Base-by-base conservation (phyloP, 257 asterid genomes). In the Verbascum thapsus region DNA sequence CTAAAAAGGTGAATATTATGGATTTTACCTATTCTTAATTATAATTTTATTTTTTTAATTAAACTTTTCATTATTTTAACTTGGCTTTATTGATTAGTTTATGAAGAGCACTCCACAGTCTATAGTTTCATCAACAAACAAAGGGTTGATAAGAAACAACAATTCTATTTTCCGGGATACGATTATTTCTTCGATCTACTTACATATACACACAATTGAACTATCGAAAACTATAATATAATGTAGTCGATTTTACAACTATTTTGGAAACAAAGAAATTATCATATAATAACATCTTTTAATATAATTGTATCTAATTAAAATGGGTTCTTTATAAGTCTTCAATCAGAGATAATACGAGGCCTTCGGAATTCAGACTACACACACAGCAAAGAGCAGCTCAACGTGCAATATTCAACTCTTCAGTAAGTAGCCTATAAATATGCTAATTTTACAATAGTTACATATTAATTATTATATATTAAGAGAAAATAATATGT, bases 371-470 rank as follows among this genome's bases (percentile, higher is more conserved):
- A 35, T 76, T 88, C 71, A 86, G 76, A 64, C 96, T 88, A 72
- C 95, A 72, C 15, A 85, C 92, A 15, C 88, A 83, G 65, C 86
- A 88, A 74, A 83, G 96, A 67, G 95, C 96, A 66, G 78, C 81
- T 11, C 84, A 75, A 26, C 88, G 95, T 3, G 85, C 88, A 12
- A n/a, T 82, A 22, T 88, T 78, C 70, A 72, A 88, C 80, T 81
- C 83, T 58, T 61, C 90, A 3, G 95, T 85, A 61, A 76, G 85
- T 72, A 18, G 61, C 23, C 20, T 34, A 43, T 40, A n/a, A 43
- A 4, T 10, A n/a, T n/a, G n/a, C 22, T 6, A 26, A 13, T 32
- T 8, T 45, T 10, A 16, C 56, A 16, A 23, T n/a, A 16, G 16
- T 16, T n/a, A n/a, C n/a, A n/a, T n/a, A n/a, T 26, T 5, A 26